Conservation (phyloP, 164 flowering plant species). For the Vitis cinerea region DNA sequence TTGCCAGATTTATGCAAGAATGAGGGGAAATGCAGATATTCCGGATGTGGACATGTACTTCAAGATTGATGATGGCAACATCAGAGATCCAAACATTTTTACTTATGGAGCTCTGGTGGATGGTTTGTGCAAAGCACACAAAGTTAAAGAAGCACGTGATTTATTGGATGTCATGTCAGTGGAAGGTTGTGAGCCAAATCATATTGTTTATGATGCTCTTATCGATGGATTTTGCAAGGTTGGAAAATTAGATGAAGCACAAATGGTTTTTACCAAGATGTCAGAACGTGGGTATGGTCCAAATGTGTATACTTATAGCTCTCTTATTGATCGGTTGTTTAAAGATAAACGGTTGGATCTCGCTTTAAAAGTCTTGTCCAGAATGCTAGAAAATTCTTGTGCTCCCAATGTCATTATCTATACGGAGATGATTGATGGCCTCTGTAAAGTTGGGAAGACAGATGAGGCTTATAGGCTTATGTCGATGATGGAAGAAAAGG, state of each 20-base stretch:
- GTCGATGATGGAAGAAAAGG: constrained; percentile 89
- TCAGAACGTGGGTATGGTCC: constrained; percentile 66
- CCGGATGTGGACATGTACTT: constrained; percentile 67
- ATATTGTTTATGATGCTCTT: constrained; percentile 82
- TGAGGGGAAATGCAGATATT: constrained; percentile 44
- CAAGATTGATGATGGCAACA: constrained; percentile 21
- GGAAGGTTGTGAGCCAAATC: constrained; percentile 75
- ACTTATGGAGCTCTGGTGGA: constrained; percentile 92
- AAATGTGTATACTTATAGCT: constrained; percentile 70
- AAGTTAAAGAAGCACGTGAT: constrained; percentile 68
- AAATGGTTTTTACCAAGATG: constrained; percentile 69
- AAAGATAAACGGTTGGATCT: constrained; percentile 85
- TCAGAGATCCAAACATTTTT: constrained; percentile 62
- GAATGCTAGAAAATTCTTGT: constrained; percentile 82
- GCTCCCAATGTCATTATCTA: constrained; percentile 86
- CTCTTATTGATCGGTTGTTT: constrained; percentile 78
- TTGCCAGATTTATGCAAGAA: constrained; percentile 66
- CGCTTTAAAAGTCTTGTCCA: constrained; percentile 74
- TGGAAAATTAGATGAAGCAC: constrained; percentile 90
- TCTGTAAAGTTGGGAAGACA: constrained; percentile 84
- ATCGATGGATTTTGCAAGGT: constrained; percentile 93
- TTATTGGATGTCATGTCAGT: constrained; percentile 64
- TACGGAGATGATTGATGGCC: constrained; percentile 90
- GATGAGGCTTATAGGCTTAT: constrained; percentile 81
- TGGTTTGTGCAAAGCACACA: constrained; percentile 88